Conservation (phyloP, 495 filamentous ascomycete genomes). For the Amphirosellinia nigrospora region DNA sequence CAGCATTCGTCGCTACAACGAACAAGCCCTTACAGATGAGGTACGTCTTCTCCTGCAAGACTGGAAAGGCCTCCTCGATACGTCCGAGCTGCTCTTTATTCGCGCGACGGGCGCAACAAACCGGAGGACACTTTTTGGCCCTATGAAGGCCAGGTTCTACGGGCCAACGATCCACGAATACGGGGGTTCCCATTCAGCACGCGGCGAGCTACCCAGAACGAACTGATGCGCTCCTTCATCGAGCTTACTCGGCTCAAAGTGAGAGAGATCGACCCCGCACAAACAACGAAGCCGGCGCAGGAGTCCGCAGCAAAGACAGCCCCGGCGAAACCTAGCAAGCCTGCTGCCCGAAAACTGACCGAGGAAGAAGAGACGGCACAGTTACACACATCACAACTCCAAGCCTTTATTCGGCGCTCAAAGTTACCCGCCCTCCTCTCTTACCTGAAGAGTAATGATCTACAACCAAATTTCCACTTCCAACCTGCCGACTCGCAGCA, state of each 20-base stretch:
- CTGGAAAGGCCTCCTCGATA: conserved; percentile 85
- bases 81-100: conserved; percentile 82
- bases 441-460: conserved; percentile 75
- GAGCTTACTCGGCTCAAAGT: conserved; percentile 91
- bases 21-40: conserved; percentile 83
- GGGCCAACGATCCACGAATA: conserved; percentile 80
- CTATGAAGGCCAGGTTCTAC: conserved; percentile 85
- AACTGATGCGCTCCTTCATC: conserved; percentile 90
- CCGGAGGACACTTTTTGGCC: conserved; percentile 82
- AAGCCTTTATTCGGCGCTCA: conserved; percentile 85
- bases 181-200: conserved; percentile 94
- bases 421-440: conserved; percentile 86
- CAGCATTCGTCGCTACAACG: conserved; percentile 88
- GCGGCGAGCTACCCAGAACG: conserved; percentile 88
- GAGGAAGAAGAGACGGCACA: conserved; percentile 82
- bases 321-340: conserved; percentile 51
- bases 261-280: conserved; percentile 65
- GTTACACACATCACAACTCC: conserved; percentile 85
- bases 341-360: conserved; percentile 62
- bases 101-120: conserved; percentile 88
- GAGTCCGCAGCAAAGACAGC: conserved; percentile 46
- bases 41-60: conserved; percentile 77
- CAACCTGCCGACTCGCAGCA: conserved; percentile 68
- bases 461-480: conserved; percentile 75
- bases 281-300: conserved; percentile 58